These are phyloP conservation scores for Cerioporus squamosus DNA, from an alignment of 1,284 basidiomycete species.

Conservation along the genomic window DNA sequence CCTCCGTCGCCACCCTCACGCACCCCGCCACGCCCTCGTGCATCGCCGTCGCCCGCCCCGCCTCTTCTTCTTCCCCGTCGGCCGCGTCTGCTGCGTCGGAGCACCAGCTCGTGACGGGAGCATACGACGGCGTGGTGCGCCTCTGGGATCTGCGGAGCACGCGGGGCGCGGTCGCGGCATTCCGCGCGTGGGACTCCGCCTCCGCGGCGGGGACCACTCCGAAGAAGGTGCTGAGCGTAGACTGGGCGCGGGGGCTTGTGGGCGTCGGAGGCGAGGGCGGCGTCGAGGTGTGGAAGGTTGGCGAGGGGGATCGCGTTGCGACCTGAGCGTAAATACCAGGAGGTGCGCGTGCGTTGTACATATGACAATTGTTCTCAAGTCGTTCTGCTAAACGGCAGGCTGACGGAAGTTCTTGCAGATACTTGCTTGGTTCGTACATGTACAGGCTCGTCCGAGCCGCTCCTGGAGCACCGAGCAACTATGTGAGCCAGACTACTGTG, in stretches of 20 bases:
- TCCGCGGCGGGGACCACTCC: constrained; percentile 29
- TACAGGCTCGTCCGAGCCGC: too few relatives aligned
- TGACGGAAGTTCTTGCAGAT: too few relatives aligned
- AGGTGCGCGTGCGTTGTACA: too few relatives aligned
- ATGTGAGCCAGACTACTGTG: too few relatives aligned
- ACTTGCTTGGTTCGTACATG: too few relatives aligned
- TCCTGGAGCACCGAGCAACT: too few relatives aligned
- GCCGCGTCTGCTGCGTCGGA: constrained; percentile 37
- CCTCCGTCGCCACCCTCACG: constrained; percentile 55
- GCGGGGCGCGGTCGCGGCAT: constrained; percentile 66
- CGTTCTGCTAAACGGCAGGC: too few relatives aligned
- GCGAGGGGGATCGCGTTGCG: constrained; percentile 32
- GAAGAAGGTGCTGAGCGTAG: constrained; percentile 78
- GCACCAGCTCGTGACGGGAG: constrained; percentile 79
- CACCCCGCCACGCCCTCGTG: constrained; percentile 81
- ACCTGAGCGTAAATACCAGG: too few relatives aligned
- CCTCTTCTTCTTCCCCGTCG: too few relatives aligned
- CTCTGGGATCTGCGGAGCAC: constrained; percentile 87
- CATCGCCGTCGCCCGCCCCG: constrained; percentile 51
- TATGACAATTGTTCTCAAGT: too few relatives aligned
- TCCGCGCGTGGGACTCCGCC: constrained; percentile 60
- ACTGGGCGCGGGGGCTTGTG: constrained; percentile 77
- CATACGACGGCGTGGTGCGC: constrained; percentile 82
- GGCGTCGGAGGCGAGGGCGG: constrained; percentile 86
- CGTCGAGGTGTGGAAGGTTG: constrained; percentile 77